Evolutionary conservation across 352 stramenopile genomes (phyloP), one percentile per base, ranked within the genome.

Genomic region (Phytopythium chamaehyphon): DNA sequence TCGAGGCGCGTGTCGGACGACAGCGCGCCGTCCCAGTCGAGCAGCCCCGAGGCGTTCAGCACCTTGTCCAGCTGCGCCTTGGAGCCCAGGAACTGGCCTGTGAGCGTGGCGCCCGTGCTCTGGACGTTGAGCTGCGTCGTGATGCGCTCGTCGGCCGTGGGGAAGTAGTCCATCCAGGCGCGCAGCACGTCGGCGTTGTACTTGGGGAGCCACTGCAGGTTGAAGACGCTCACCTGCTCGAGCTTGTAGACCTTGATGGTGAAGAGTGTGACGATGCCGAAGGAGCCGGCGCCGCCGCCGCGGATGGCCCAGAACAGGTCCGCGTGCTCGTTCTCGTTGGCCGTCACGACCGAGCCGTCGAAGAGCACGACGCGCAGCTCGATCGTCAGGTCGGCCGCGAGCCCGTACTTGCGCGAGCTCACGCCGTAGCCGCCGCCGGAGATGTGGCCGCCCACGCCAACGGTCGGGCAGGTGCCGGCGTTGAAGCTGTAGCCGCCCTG

Each of bases 121-220:
- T 75, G 63, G 22, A 83, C 59, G 16, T 73, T 71, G n/a, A 83
- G 55, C 36, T 80, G 72, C 40, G 72, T 83, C n/a, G 72, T 83
- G 36, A 83, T 45, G 51, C 65, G 69, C 3, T 59, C 61, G 40
- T 73, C 66, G 0, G 72, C 69, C 0, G 56, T 76, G 0, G 63
- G 64, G 51, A 83, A 83, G 46, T 64, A 83, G 35, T 79, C 66
- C 72, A 83, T 80, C 69, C 69, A 83, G 37, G 60, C 40, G 15
- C 66, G 66, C 21, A 83, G 31, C 9, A 79, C 51, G 33, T 76
- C 44, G 15, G 52, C 55, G 14, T 54, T 68, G 21, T 71, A 62
- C 0, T 66, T 64, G 4, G 51, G 57, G 50, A 67, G 65, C 48
- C 72, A 80, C 26, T 71, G 61, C 40, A 77, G 60, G 18, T 45